Evolutionary conservation across 75 land plant species (phyloP).

Genomic region (Picea glauca): DNA sequence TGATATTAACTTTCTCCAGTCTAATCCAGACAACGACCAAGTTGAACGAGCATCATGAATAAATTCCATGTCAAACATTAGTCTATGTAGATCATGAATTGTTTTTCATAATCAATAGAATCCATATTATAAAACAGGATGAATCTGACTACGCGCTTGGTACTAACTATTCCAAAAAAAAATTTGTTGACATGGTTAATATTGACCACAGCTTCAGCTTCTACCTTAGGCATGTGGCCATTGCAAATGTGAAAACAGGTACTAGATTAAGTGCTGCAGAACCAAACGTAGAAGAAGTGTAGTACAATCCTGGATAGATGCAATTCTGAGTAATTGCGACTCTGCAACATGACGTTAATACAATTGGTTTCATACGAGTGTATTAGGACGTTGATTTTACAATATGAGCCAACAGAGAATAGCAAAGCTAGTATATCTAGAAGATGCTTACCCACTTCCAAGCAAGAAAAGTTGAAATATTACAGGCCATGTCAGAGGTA

Average conservation of each 20-base stretch:
- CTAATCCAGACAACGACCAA: not conserved
- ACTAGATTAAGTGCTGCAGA: conserved; percentile 23
- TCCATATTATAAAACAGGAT: not conserved
- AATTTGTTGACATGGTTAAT: too few relatives aligned
- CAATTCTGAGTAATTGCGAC: conserved; percentile 21
- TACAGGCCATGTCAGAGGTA: not conserved
- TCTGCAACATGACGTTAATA: conserved; percentile 3
- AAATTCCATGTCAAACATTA: not conserved
- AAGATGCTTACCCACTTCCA: too few relatives aligned
- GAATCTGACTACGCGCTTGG: not conserved
- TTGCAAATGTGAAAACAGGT: conserved; percentile 27
- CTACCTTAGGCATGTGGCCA: conserved; percentile 22
- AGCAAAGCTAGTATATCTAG: too few relatives aligned
- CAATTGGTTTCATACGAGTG: too few relatives aligned
- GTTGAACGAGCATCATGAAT: too few relatives aligned
- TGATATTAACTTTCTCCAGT: conserved; percentile 9
- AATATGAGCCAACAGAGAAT: too few relatives aligned
- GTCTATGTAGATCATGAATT: too few relatives aligned
- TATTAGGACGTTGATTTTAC: too few relatives aligned
- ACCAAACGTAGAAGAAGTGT: conserved; percentile 25
- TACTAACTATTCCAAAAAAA: not conserved
- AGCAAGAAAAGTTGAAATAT: not conserved
- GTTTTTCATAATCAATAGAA: not conserved
- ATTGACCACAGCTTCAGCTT: not conserved
- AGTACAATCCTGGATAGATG: conserved; percentile 24